Base-by-base conservation (phyloP, 1,284 basidiomycete genomes). In the Cryptococcus sp. region DNA sequence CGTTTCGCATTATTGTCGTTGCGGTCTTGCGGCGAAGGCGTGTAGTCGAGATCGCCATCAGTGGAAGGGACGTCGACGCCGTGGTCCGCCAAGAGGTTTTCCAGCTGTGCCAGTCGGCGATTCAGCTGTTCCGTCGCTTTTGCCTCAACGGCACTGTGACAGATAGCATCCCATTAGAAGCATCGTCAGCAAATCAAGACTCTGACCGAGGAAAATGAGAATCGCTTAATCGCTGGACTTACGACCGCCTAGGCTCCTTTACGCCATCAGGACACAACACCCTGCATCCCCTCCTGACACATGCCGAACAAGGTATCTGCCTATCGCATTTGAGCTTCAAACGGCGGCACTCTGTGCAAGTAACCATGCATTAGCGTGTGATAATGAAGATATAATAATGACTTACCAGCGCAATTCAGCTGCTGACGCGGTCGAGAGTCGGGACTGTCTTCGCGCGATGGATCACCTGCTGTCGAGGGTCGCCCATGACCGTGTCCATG, bases 251-350 rank as follows among this genome's bases (percentile, higher is more conserved):
- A 53, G 64, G 63, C 34, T 62, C 55, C 29, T 63, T 62, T 19
- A 62, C 57, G 1, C 63, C 61, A 51, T 73, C 60, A 1, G 73
- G 73, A 55, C 73, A 75, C 46, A 73, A 46, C 15, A 68, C 63
- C 22, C 57, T 52, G 44, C 72, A 74, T 11, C 65, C 64, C 17
- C 73, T 59, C 34, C 71, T 66, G n/a, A 69, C 55, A 34, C 73
- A 75, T 50, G 68, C 67, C 0, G 63, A 54, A 49, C 73, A 75
- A 6, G 73, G 73, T 7, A 72, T 65, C 46, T 64, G 47, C 3
- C 66, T 57, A 50, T 70, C 65, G 50, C 69, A 73, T 43, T 69
- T 69, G 39, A 73, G 65, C 52, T 73, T 73, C 29, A 65, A 53
- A 6, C 65, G 56, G 6, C 64, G 53, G 39, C 67, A 67, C 55